Conservation (phyloP, 2,329 filamentous ascomycete genomes). For the Trichoderma atroviride region DNA sequence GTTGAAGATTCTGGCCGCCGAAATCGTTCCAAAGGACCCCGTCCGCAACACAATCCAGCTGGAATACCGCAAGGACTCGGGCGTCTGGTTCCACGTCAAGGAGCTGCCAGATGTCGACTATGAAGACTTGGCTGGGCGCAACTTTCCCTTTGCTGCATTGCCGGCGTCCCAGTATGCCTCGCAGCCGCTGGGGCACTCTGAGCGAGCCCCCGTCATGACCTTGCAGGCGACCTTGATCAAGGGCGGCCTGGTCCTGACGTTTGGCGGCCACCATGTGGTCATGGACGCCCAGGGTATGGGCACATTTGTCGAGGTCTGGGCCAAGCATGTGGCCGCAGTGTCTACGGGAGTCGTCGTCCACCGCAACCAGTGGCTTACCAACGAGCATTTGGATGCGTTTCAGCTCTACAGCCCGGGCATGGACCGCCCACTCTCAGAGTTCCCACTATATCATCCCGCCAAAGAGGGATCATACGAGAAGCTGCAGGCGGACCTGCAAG, state of each 20-base stretch:
- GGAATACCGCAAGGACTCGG: constrained; percentile 22
- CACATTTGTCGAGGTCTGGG: constrained; percentile 25
- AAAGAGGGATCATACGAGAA: constrained; percentile 26
- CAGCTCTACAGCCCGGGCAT: constrained; percentile 18
- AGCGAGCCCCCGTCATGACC: constrained; percentile 24
- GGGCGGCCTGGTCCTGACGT: constrained; percentile 25
- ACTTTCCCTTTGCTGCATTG: constrained; percentile 24
- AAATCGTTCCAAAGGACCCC: constrained; percentile 14
- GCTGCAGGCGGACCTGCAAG: constrained; percentile 23
- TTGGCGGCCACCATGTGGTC: constrained; percentile 26
- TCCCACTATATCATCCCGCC: constrained; percentile 12
- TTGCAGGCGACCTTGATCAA: constrained; percentile 25
- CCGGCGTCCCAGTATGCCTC: constrained; percentile 22
- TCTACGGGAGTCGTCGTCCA: constrained; percentile 10
- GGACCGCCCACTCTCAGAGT: constrained; percentile 23
- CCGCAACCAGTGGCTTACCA: constrained; percentile 12
- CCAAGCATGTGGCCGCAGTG: constrained; percentile 24
- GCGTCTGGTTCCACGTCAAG: constrained; percentile 28
- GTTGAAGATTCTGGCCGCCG: constrained; percentile 22
- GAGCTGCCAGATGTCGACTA: constrained; percentile 22
- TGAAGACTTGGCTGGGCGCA: constrained; percentile 11
- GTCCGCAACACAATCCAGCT: constrained; percentile 21
- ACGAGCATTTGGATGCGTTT: constrained; percentile 20
- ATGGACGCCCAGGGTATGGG: constrained; percentile 28
- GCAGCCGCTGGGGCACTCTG: constrained; percentile 22